Base-by-base conservation (phyloP, 768 basidiomycete genomes). In the Leccinum broughii region DNA sequence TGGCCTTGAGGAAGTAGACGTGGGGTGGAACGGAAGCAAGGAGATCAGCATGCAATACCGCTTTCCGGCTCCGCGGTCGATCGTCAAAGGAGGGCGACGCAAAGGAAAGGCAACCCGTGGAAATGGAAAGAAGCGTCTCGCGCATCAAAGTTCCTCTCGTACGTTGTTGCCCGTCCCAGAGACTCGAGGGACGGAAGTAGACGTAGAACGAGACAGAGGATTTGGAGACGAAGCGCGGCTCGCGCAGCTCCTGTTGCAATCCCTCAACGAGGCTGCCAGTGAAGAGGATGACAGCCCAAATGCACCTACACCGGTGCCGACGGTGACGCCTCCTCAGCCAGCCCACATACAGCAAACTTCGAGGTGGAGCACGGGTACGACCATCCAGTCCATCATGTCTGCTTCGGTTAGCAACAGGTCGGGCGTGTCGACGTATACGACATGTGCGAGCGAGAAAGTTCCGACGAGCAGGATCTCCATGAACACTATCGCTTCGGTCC, bases 291-390 rank as follows among this genome's bases (percentile, higher is more conserved):
- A 48, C 30, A 28, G n/a, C 10, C 57, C 61, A 7, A 60, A 17
- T 26, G 34, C 44, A 2, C 11, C 65, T 26, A 60, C 48, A 22
- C 65, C 59, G 0, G 57, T 54, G 28, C 60, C 59, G 6, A 48
- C 41, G 1, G 55, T 66, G 26, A 60, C 60, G 28, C 50, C 60
- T 37, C 72, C 62, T 41, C 65, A 64, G 52, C 53, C 46, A 26
- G 62, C 62, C 6, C 67, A 75, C 17, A n/a, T 60, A 10, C 68
- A 62, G 6, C 65, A 62, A 52, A 54, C 4, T 20, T 74, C 72
- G 14, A 62, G 74, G 32, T 74, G 72, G 72, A 74, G 72, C 57
- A 60, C 70, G n/a, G 67, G 72, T 41, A 74, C 72, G 10, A 70
- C 72, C 5, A 60, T 69, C 39, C 69, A 55, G 55, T 74, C 72